Percentiles rank a stretch among this genome's conserved stretches.
Conservation (phyloP, 257 asterid genomes). For the Cynanchum wilfordii region DNA sequence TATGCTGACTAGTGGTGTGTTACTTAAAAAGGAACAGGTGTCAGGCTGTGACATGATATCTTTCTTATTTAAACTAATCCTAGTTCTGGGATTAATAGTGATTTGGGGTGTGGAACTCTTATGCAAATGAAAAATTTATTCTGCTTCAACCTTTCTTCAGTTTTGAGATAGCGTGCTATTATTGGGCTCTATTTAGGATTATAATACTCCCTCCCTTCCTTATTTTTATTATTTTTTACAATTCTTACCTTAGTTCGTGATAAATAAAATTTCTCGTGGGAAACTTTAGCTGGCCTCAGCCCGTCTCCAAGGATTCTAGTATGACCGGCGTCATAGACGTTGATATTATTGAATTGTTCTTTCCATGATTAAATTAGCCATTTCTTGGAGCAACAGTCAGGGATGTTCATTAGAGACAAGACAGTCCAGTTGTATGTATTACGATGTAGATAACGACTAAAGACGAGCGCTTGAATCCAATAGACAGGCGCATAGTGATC, state of each 20-base stretch:
- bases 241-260: background rate
- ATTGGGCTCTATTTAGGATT: background rate
- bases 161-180: background rate
- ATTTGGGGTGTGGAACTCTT: constrained; percentile 12
- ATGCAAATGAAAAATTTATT: constrained; percentile 7
- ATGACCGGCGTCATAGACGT: too few relatives aligned
- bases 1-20: constrained; percentile 24
- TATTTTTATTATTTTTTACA: background rate
- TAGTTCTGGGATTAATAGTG: constrained; percentile 12
- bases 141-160: background rate
- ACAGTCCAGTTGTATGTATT: background rate
- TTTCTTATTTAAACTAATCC: constrained; percentile 14
- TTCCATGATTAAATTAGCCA: too few relatives aligned
- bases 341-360: too few relatives aligned
- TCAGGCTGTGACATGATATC: constrained; percentile 10
- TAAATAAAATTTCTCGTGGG: background rate
- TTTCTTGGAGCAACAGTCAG: too few relatives aligned
- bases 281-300: background rate
- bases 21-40: constrained; percentile 10
- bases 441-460: background rate
- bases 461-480: background rate
- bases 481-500: background rate
- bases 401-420: too few relatives aligned
- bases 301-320: background rate
- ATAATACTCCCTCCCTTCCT: background rate